These are phyloP conservation scores for Trichodelitschia bisporula DNA, from an alignment of 495 filamentous ascomycete genomes.

Conservation along the genomic window DNA sequence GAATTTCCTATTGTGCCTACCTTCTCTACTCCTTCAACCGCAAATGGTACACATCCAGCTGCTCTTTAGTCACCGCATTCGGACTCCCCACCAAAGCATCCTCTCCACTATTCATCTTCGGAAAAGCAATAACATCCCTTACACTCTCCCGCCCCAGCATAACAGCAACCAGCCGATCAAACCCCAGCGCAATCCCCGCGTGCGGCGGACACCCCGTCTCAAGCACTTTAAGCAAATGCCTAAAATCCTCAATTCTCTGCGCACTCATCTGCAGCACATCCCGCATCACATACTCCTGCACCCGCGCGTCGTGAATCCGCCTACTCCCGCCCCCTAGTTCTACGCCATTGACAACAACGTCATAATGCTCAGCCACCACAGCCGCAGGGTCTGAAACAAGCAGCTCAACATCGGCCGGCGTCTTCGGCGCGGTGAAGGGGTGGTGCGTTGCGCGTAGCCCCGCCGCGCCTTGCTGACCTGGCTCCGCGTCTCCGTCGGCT, in stretches of 20 bases:
- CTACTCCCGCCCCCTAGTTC: constrained; percentile 84
- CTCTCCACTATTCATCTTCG: constrained; percentile 70
- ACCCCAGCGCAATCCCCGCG: constrained; percentile 78
- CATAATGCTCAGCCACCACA: constrained; percentile 66
- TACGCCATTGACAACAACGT: constrained; percentile 84
- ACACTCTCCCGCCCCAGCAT: constrained; percentile 53
- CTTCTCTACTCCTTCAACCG: constrained; percentile 12
- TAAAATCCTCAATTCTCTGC: constrained; percentile 47
- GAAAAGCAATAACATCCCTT: constrained; percentile 87
- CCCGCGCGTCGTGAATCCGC: constrained; percentile 65
- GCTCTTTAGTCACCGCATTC: constrained; percentile 30
- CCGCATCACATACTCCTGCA: constrained; percentile 69
- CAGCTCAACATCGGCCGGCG: constrained; percentile 44
- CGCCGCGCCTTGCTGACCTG: constrained; percentile 58
- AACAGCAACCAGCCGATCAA: constrained; percentile 69
- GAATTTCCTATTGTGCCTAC: background rate
- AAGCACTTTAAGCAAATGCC: constrained; percentile 61
- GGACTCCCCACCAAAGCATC: constrained; percentile 64
- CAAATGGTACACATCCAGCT: constrained; percentile 53
- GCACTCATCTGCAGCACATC: constrained; percentile 42
- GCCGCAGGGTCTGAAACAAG: constrained; percentile 45
- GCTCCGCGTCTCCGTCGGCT: constrained; percentile 33
- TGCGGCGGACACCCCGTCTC: constrained; percentile 87
- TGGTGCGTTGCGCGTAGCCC: constrained; percentile 81
- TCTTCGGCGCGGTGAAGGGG: constrained; percentile 78